Conservation (phyloP, 2,329 filamentous ascomycete genomes). For the Neonectria ditissima region DNA sequence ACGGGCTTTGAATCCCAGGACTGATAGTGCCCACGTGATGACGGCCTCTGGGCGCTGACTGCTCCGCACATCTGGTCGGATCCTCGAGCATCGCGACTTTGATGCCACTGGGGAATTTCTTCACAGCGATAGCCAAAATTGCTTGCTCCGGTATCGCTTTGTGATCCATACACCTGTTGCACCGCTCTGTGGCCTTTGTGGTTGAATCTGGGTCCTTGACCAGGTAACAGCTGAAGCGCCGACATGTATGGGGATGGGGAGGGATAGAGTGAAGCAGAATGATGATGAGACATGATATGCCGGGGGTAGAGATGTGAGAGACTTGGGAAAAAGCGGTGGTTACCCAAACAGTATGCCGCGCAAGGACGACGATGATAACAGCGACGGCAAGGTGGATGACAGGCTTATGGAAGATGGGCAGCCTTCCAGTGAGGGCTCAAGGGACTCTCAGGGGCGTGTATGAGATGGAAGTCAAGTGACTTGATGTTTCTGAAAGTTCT, state of each 20-base stretch:
- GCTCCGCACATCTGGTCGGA: conserved; percentile 11
- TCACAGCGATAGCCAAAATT: background rate
- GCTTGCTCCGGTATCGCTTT: background rate
- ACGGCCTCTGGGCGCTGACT: background rate
- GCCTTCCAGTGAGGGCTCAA: conserved; percentile 18
- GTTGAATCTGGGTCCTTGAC: conserved; percentile 7
- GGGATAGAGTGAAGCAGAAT: conserved; percentile 8
- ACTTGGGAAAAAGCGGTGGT: background rate
- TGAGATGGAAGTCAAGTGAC: conserved; percentile 33
- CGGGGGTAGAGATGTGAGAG: background rate
- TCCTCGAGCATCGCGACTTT: background rate
- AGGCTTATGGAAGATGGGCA: background rate
- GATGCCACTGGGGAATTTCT: background rate
- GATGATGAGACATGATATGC: conserved; percentile 26
- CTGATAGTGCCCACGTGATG: conserved; percentile 21
- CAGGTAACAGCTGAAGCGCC: conserved; percentile 4
- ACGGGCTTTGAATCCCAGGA: conserved; percentile 6
- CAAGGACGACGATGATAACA: conserved; percentile 1
- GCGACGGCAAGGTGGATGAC: conserved; percentile 18
- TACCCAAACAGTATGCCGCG: background rate
- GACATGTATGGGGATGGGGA: conserved; percentile 4
- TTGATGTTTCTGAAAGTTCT: conserved; percentile 16
- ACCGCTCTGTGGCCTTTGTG: conserved; percentile 2
- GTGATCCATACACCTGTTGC: background rate
- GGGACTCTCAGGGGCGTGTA: conserved; percentile 17